phyloP scores from a whole-genome alignment of 805 yeast species.

The Suhomyces kilbournensis region DNA sequence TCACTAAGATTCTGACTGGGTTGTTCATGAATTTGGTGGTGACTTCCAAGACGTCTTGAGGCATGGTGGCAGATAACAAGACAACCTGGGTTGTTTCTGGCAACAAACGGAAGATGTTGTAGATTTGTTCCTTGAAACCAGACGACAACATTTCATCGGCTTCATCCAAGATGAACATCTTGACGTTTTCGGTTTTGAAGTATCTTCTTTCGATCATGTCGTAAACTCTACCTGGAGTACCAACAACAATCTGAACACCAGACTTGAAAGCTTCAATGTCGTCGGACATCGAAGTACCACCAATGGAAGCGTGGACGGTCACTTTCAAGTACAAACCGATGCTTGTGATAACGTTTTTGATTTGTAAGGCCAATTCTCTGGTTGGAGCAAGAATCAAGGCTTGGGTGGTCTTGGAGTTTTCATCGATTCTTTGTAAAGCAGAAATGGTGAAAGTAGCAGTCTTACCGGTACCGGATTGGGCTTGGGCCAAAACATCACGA shows the following conservation, averaged over 20 bases:
- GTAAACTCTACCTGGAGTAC: conserved; percentile 94
- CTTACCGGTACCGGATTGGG: conserved; percentile 99
- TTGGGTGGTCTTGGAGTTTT: conserved; percentile 71
- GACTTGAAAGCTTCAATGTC: conserved; percentile 72
- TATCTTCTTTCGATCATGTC: conserved; percentile 87
- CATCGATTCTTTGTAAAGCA: conserved; percentile 81
- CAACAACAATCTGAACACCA: conserved; percentile 91
- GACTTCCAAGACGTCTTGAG: conserved; percentile 85
- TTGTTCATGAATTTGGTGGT: conserved; percentile 92
- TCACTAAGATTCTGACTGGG: conserved; percentile 91
- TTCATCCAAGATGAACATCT: conserved; percentile 93
- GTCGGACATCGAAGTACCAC: conserved; percentile 82
- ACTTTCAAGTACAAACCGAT: conserved; percentile 87
- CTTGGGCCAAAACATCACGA: conserved; percentile 95
- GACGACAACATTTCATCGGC: conserved; percentile 94
- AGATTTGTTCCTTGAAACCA: conserved; percentile 94
- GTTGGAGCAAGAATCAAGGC: conserved; percentile 93
- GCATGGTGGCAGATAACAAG: conserved; percentile 92
- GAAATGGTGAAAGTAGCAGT: conserved; percentile 98
- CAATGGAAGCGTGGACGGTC: conserved; percentile 87
- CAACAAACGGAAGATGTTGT: conserved; percentile 84
- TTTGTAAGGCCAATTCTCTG: conserved; percentile 92
- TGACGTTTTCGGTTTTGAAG: conserved; percentile 69
- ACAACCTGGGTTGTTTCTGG: conserved; percentile 93
- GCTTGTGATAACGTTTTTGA: conserved; percentile 80